Base-by-base conservation (phyloP, 768 basidiomycete genomes). In the Pleurotus cornucopiae region DNA sequence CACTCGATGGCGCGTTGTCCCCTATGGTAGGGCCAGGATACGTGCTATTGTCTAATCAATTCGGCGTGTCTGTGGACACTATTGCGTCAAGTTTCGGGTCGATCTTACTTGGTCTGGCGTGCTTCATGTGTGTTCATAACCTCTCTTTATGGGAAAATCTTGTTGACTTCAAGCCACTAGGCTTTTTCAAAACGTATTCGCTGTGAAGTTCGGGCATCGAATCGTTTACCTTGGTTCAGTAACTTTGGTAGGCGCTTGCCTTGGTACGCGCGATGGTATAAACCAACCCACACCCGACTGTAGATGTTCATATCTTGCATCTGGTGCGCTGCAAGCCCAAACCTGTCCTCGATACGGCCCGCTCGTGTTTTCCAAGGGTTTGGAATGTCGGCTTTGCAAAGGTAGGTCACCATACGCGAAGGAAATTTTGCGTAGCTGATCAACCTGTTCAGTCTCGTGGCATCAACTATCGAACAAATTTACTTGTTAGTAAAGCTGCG, bases 271-370 rank as follows among this genome's bases (percentile, higher is more conserved):
- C 9, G 16, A 5, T 21, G 16, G 12, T 26, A 26, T 46, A 16
- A 16, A 6, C 45, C 11, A 21, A 41, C 26, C n/a, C 4, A 23
- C 30, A 26, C 7, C 18, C 13, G 14, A 14, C 11, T 34, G 1
- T 18, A 76, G 75, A 76, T 76, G 73, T 76, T 78, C 59, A 64
- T 75, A 14, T 70, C 71, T 6, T 75, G 75, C 49, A 75, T 77
- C 41, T 77, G 77, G 76, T 73, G 70, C 57, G 77, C 74, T 6
- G 64, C 70, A 6, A 74, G 74, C 56, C 75, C 76, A 14, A 73
- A 67, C 23, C 67, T 78, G 34, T 58, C 69, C 0, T 76, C 75
- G 2, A 75, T 79, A 44, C 66, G 67, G 16, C 75, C 73, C 3
- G 73, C 76, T 6, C 68, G 76, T 14, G 67, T 74, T 9, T 77